A percentile compares a stretch with the other conserved stretches of the same genome.
Conservation (phyloP, 2,329 filamentous ascomycete genomes). For the Stachybotrys elegans region DNA sequence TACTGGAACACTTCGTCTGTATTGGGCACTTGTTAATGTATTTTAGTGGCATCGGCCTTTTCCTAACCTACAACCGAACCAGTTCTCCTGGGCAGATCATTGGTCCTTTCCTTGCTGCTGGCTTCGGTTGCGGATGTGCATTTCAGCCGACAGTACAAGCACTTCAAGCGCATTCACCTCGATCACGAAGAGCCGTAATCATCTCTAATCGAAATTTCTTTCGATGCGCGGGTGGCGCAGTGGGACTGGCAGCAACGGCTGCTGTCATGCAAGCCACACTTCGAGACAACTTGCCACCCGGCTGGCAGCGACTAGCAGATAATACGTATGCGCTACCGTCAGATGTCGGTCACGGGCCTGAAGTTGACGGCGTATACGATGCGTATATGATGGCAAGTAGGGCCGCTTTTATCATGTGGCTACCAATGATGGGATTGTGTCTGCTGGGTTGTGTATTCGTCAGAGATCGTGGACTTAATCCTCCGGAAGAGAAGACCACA, state of each 20-base stretch:
- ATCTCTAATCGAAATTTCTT: conserved; percentile 61
- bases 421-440: conserved; percentile 1
- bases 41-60: conserved; percentile 42
- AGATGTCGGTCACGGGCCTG: not conserved
- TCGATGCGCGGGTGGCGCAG: conserved; percentile 50
- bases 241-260: conserved; percentile 52
- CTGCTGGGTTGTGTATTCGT: not conserved
- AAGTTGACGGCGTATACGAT: not conserved
- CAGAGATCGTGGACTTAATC: conserved; percentile 1
- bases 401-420: conserved; percentile 1
- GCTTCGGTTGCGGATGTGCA: conserved; percentile 46
- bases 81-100: conserved; percentile 44
- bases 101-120: conserved; percentile 41
- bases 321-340: conserved; percentile 1
- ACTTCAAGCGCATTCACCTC: conserved; percentile 51
- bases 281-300: conserved; percentile 4
- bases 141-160: conserved; percentile 49
- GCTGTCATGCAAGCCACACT: conserved; percentile 36
- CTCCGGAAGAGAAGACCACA: not conserved
- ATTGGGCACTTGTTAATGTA: not conserved
- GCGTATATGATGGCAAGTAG: conserved; percentile 1
- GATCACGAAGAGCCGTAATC: conserved; percentile 54
- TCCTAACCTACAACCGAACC: conserved; percentile 39
- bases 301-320: not conserved
- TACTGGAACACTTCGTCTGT: not conserved